Evolutionary conservation across 169 alveolate species (phyloP), one percentile per base, ranked within the genome.

Genomic region (Eimeria falciformis): DNA sequence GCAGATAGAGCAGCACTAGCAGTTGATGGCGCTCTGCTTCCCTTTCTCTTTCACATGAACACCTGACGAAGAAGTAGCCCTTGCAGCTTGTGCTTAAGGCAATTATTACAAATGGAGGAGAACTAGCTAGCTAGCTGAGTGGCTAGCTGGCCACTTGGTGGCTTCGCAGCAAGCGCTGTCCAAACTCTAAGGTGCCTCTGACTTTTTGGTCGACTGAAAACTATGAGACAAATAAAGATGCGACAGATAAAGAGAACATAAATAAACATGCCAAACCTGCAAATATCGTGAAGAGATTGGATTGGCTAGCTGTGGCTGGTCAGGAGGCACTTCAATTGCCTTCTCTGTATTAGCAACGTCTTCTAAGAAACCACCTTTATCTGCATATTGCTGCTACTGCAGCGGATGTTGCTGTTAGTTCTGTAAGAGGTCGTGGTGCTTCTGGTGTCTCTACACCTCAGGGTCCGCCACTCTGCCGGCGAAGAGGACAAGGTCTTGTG

Each of bases 331-430:
- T 23, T 18, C 78, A 27, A 46, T 46, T 23, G 14, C 45, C 37
- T 18, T 47, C 12, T 18, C 45, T 23, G 9, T 33, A 14, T 40
- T 18, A 25, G 78, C 78, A 23, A 46, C 78, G 5, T 9, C 21
- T 66, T 40, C 0, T 5, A 46, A 40, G 14, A 46, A 11, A 14
- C 50, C 21, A 23, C 3, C 65, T 53, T 53, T 21, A 17, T 17
- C 65, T 53, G 65, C 65, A 17, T 53, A 46, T 46, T 66, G 37
- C 47, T 23, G 78, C 45, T 27, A 46, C 78, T 66, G 78, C 78
- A 27, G 78, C 46, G 46, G 1, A 27, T 29, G 50, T n/a, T 66
- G 47, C 78, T 53, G 65, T 53, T 1, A 53, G 65, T 53, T 53
- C n/a, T 53, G 65, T 53, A 33, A 2, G 40, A 0, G 40, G 1